These are phyloP conservation scores for Punica granatum DNA, from an alignment of 345 rosid genomes.

Conservation along the genomic window DNA sequence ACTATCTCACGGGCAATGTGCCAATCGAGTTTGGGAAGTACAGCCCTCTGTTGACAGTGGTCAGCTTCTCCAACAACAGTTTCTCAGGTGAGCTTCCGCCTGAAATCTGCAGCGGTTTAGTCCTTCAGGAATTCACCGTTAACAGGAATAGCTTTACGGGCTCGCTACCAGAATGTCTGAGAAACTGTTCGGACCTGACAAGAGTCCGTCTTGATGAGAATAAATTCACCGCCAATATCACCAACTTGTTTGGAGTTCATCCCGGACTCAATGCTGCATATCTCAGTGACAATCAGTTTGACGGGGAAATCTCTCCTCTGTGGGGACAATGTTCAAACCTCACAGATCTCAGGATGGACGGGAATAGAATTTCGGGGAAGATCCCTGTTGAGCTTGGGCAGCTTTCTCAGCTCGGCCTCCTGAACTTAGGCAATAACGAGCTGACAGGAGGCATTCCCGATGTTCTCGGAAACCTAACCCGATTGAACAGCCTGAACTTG, in stretches of 20 bases:
- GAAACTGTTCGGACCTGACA: conserved; percentile 24
- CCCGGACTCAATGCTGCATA: conserved; percentile 28
- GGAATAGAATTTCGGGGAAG: conserved; percentile 44
- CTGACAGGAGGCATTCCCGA: conserved; percentile 41
- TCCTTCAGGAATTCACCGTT: conserved; percentile 26
- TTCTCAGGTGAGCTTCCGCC: conserved; percentile 54
- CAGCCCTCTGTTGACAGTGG: conserved; percentile 26
- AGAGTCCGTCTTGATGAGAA: conserved; percentile 45
- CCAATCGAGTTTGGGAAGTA: conserved; percentile 48
- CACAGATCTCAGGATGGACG: conserved; percentile 39
- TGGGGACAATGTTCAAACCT: conserved; percentile 64
- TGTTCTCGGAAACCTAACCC: conserved; percentile 37
- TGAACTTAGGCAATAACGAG: conserved; percentile 39
- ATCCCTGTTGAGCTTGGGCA: conserved; percentile 51
- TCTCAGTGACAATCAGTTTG: conserved; percentile 40
- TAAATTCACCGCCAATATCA: conserved; percentile 47
- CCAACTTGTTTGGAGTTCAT: conserved; percentile 43
- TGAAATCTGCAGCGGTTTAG: conserved; percentile 39
- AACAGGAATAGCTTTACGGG: conserved; percentile 49
- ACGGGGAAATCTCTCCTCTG: conserved; percentile 37
- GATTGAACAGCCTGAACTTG: conserved; percentile 33
- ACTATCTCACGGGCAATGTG: conserved; percentile 43
- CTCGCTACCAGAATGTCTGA: conserved; percentile 49
- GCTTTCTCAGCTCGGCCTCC: conserved; percentile 24
- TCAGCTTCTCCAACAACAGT: conserved; percentile 51